Base-by-base conservation (phyloP, 2,329 filamentous ascomycete species). In the Cercospora sp. region DNA sequence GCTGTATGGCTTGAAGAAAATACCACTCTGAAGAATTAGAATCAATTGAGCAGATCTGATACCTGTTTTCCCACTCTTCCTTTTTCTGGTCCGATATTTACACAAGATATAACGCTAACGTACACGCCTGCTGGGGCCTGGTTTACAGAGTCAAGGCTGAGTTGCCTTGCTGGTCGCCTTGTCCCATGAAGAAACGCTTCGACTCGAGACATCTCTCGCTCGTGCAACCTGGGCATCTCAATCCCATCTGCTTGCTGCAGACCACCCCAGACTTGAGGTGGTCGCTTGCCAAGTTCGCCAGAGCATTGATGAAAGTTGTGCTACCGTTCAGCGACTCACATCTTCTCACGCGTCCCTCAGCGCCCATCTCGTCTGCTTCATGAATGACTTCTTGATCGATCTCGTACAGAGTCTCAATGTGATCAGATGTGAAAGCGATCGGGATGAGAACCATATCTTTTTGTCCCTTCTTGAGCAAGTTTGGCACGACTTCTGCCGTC, bases 391-490 rank as follows among this genome's bases (percentile, higher is more conserved):
- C 95, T 75, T 92, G 86, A 79, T 99, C 95, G 63, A 99, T 84
- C 80, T 99, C 95, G 79, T 90, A 98, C 0, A 99, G 84, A 0
- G 95, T 99, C 82, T 99, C 95, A 73, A 99, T 99, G 78, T 99
- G 95, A 76, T 99, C 95, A n/a, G 92, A 97, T 0, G 95, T 99
- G 79, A 99, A 99, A 5, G 95, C 95, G 72, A 99, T 96, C 0
- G 95, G 95, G 66, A 99, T 93, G 6, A 99, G 85, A 1, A 97
- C 85, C 65, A 99, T 85, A 77, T 99, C 93, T 65, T 90, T 97
- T 77, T 97, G 92, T 0, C 94, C 95, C 80, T 95, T 93, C 77
- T 91, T 88, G 72, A 98, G 89, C 78, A 97, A 96, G 69, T 93
- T 87, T 77, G 94, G 89, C 10, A 99, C 95, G 0, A 94, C 94